Evolutionary conservation across 768 basidiomycete species (phyloP), one percentile per base, ranked within the genome.

Genomic region (Xerocomellus chrysenteron): DNA sequence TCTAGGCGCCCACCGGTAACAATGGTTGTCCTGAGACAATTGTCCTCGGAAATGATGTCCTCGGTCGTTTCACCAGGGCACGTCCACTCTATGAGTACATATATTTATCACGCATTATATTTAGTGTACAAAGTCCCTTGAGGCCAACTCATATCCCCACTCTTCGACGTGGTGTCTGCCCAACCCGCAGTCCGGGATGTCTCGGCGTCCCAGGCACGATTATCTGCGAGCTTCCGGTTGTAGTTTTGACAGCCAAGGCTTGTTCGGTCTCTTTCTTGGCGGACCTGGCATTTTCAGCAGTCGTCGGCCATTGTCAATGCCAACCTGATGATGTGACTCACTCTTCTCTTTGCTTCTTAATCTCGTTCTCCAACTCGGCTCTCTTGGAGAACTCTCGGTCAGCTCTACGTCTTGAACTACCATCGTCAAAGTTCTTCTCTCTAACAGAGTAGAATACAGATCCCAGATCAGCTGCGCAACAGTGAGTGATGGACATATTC

Each of bases 391-490:
- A 97, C 70, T 98, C 95, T 45, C 88, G 82, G 68, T 95, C 92
- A 13, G 90, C 85, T 57, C 84, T 83, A 11, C 87, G 81, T 48
- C 89, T 80, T 55, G 82, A 84, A 17, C 92, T 88, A 39, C 88
- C 78, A 56, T 91, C 94, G 67, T 97, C 94, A 67, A 98, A 98
- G 77, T 92, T 92, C 80, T 97, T 97, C 76, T 98, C 95, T 69
- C 94, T 90, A 50, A 97, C 95, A 26, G 94, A 95, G 77, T 93
- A 98, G 80, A 97, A 98, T 17, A 97, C 94, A 51, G 92, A 91
- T 59, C 95, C 95, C 40, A 97, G 82, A 60, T 97, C 94, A 64
- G 95, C 94, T 94, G 63, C 21, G 58, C 8, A 55, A 59, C 14
- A 14, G 32, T 55, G 42, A 58, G 62, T 47, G 40, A 57, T 3